Base-by-base conservation (phyloP, 2,329 filamentous ascomycete species). In the Lachnellula subtilissima region DNA sequence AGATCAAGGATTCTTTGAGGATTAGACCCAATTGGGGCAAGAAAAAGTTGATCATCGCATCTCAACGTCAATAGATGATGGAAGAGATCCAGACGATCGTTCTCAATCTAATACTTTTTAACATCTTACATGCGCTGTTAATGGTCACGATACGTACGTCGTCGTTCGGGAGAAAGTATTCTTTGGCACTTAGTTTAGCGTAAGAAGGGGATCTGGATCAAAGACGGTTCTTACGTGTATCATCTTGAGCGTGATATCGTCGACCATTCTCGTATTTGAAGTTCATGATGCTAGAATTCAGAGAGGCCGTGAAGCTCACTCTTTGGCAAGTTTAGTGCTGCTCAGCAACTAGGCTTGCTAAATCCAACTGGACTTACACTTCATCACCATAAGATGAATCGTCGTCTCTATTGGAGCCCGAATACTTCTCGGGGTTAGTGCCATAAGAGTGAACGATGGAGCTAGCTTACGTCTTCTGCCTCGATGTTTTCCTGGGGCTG, bases 181-280 rank as follows among this genome's bases (percentile, higher is more conserved):
- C 66, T 9, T 45, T 23, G n/a, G 2, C 3, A 45, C 4, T 45
- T 5, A 25, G 42, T 23, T 12, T 6, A 45, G n/a, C 9, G 5
- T 23, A 11, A 23, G 7, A 22, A 25, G 11, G 22, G 39, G 6
- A 35, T 7, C 6, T 28, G 4, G 15, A 37, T 8, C 22, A n/a
- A 39, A 49, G 22, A 14, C 5, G 22, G 2, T 28, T 5, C 56
- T 48, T 52, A 58, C 56, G 25, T 6, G 75, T 76, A 28, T 75
- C 71, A 35, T 74, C 70, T 59, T 65, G 72, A 1, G 70, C 69
- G 49, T 79, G 76, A 52, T 78, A 79, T 2, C 76, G 69, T 1
- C 76, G 69, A 3, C 76, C 76, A 48, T 78, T 76, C 53, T 78
- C 76, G 61, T 73, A 77, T 46, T 71, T 67, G 61, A 76, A 78